Conservation (phyloP, 2,329 filamentous ascomycete species). For the Claviceps fusiformis region DNA sequence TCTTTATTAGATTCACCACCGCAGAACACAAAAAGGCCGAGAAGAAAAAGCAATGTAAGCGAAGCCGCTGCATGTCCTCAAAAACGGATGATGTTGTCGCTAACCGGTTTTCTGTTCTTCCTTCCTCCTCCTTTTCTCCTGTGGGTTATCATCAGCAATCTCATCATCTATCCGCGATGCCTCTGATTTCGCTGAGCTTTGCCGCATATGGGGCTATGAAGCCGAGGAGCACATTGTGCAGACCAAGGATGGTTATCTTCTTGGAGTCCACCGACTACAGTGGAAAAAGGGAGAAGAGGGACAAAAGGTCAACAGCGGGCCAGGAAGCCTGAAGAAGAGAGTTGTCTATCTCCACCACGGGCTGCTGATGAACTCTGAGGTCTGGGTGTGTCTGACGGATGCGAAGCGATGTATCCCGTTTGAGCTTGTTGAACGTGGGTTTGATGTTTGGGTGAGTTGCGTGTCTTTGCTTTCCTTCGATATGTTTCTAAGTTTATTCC, state of each 20-base stretch:
- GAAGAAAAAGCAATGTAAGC: conserved; percentile 49
- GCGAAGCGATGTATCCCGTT: conserved; percentile 79
- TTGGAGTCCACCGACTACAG: conserved; percentile 77
- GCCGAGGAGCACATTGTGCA: conserved; percentile 95
- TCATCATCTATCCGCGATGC: conserved; percentile 72
- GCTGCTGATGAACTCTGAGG: conserved; percentile 95
- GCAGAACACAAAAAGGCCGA: conserved; percentile 55
- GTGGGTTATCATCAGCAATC: conserved; percentile 31
- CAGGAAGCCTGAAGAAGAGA: conserved; percentile 57
- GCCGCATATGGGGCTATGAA: conserved; percentile 77
- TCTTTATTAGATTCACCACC: conserved; percentile 70
- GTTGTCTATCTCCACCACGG: conserved; percentile 93
- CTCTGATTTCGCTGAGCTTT: conserved; percentile 88
- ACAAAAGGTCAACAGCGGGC: conserved; percentile 60
- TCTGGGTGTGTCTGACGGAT: conserved; percentile 90
- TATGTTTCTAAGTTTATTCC: too few relatives aligned
- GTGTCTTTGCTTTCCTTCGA: not conserved
- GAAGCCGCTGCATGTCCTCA: conserved; percentile 9
- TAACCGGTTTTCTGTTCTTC: conserved; percentile 28
- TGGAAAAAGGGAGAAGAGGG: conserved; percentile 73
- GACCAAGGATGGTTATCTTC: conserved; percentile 83
- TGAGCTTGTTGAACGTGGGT: conserved; percentile 75
- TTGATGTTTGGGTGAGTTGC: conserved; percentile 75
- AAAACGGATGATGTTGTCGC: conserved; percentile 20
- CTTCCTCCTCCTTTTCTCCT: conserved; percentile 8